Base-by-base conservation (phyloP, 129 eudicot genomes). In the Helianthus tuberosus region DNA sequence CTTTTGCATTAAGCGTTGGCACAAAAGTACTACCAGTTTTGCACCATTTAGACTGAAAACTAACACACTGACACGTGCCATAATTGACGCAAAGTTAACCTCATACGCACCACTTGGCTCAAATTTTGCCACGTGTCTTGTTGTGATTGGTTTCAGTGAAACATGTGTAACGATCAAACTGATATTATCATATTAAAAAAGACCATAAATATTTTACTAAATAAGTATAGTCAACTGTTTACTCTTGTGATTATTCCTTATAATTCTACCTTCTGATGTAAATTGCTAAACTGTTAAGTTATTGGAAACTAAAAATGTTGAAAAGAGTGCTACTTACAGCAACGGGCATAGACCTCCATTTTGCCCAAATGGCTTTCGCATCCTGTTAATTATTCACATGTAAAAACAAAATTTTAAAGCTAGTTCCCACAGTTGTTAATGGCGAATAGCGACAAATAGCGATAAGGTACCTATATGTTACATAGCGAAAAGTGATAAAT, bases 311-410 rank as follows among this genome's bases (percentile, higher is more conserved):
- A 8, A 55, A 20, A 13, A 55, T 23, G 63, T 3, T 57, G 63
- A 57, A 23, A 4, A 57, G 2, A 11, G 2, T 15, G 39, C 8
- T 14, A 79, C 78, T 83, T 80, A 89, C 98, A 66, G 80, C 62
- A 5, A 64, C 87, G 3, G 86, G 50, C 89, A 92, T 20, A 4
- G 85, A 69, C 78, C 88, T 87, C 98, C 98, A 92, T 77, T 71
- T 79, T 2, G 68, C 89, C 32, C 98, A 96, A 52, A 90, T 90
- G 73, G 98, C 98, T 79, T 89, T 92, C 48, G 91, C 92, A 74
- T 89, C 89, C 96, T 92, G 62, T 44, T 72, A 55, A 80, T 63
- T 46, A 44, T 32, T 27, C 35, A 70, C 63, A 58, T 23, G 4
- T 20, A n/a, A 20, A 8, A 64, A 12, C 10, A 16, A 25, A 15